phyloP scores from a whole-genome alignment of 805 yeast species.

The Ogataea dorogensis region DNA sequence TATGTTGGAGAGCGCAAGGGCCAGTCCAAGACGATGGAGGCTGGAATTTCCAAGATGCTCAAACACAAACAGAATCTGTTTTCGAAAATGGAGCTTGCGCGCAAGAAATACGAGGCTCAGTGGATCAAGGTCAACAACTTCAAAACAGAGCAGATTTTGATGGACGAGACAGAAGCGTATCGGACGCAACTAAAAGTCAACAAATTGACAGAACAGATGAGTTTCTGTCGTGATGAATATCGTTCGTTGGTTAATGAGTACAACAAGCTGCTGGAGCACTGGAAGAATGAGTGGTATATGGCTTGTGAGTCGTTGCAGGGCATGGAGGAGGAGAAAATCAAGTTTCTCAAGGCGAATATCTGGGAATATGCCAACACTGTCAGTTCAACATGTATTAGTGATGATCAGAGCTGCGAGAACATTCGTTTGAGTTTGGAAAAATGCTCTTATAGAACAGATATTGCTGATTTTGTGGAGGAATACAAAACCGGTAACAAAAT shows the following conservation, averaged over 20 bases:
- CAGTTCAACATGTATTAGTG: slow-evolving; percentile 73
- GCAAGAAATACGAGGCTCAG: slow-evolving; percentile 54
- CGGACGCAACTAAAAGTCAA: slow-evolving; percentile 54
- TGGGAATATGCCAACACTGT: slow-evolving; percentile 78
- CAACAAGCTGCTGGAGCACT: slow-evolving; percentile 56
- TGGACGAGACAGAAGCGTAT: slow-evolving; percentile 74
- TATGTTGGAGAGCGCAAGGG: slow-evolving; percentile 52
- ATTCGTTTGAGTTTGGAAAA: slow-evolving; percentile 66
- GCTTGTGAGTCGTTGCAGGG: slow-evolving; percentile 62
- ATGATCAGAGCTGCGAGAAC: slow-evolving; percentile 73
- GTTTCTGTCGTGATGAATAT: slow-evolving; percentile 51
- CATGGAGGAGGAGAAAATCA: slow-evolving; percentile 70
- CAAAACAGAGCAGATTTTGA: slow-evolving; percentile 59
- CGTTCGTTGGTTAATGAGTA: slow-evolving; percentile 51
- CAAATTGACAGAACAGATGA: slow-evolving; percentile 44
- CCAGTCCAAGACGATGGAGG: slow-evolving; percentile 55
- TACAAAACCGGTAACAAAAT: slow-evolving; percentile 67
- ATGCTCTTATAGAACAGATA: slow-evolving; percentile 61
- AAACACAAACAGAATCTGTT: slow-evolving; percentile 42
- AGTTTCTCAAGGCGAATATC: slow-evolving; percentile 63
- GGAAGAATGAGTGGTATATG: slow-evolving; percentile 70
- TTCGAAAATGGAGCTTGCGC: slow-evolving; percentile 37
- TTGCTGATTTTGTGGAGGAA: slow-evolving; percentile 49
- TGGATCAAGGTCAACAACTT: slow-evolving; percentile 58
- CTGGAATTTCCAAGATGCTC: slow-evolving; percentile 53